Evolutionary conservation across 2,329 filamentous ascomycete genomes (phyloP).

Genomic region (Stagonosporopsis vannaccii): DNA sequence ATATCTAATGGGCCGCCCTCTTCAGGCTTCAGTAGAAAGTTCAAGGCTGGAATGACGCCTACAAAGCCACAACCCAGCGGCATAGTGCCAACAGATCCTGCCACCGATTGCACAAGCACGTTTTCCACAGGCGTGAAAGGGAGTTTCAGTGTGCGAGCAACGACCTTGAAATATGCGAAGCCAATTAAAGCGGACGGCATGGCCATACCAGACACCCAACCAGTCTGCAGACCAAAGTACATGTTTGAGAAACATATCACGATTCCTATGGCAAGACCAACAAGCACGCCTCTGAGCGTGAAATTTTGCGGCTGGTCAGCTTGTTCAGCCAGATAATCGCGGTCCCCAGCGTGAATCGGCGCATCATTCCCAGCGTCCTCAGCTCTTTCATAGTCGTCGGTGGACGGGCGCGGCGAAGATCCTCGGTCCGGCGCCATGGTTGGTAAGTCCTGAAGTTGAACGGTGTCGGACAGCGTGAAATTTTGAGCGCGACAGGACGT

Average conservation of each 20-base stretch:
- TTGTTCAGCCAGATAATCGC: slow-evolving; percentile 38
- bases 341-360: slow-evolving; percentile 25
- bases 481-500: slow-evolving; percentile 4
- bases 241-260: slow-evolving; percentile 97
- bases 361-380: slow-evolving; percentile 27
- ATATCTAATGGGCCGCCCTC: slow-evolving; percentile 81
- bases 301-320: slow-evolving; percentile 71
- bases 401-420: slow-evolving; percentile 24
- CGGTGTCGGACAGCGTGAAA: slow-evolving; percentile 28
- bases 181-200: slow-evolving; percentile 96
- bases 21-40: slow-evolving; percentile 78
- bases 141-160: slow-evolving; percentile 74
- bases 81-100: slow-evolving; percentile 95
- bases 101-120: slow-evolving; percentile 94
- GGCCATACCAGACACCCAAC: slow-evolving; percentile 86
- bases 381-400: slow-evolving; percentile 31
- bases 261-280: slow-evolving; percentile 83
- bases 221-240: slow-evolving; percentile 97
- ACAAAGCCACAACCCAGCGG: slow-evolving; percentile 95
- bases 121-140: slow-evolving; percentile 97
- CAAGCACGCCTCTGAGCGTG: slow-evolving; percentile 79
- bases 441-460: slow-evolving; percentile 30
- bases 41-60: slow-evolving; percentile 90
- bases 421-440: slow-evolving; percentile 49
- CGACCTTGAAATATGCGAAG: slow-evolving; percentile 87